Evolutionary conservation across 306 rosid genomes (phyloP).

Genomic region (Trichosanthes cucumerina): DNA sequence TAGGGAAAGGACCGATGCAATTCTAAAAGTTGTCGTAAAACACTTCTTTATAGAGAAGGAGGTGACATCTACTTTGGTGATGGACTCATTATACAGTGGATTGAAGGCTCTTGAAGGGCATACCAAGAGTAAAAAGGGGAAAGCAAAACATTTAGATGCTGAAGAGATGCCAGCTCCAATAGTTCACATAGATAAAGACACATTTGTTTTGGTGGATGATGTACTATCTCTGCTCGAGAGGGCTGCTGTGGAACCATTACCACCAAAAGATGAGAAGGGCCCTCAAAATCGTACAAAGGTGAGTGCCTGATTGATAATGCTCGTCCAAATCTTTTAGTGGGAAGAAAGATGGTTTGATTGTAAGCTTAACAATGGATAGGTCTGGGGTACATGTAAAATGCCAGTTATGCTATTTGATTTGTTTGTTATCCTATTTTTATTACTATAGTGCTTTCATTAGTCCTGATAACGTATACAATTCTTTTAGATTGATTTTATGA

Average conservation of each 20-base stretch:
- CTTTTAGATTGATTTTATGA: neutral
- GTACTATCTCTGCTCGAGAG: slow-evolving; percentile 77
- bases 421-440: neutral
- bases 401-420: neutral
- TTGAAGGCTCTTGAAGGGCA: slow-evolving; percentile 95
- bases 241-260: slow-evolving; percentile 91
- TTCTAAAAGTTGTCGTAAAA: slow-evolving; percentile 85
- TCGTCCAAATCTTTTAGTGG: neutral
- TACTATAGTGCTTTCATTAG: too few relatives aligned
- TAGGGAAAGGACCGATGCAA: slow-evolving; percentile 76
- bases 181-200: slow-evolving; percentile 74
- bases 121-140: slow-evolving; percentile 46
- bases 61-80: slow-evolving; percentile 93
- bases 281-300: slow-evolving; percentile 99
- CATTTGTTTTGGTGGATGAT: slow-evolving; percentile 88
- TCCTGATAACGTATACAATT: neutral
- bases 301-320: slow-evolving; percentile 16
- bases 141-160: slow-evolving; percentile 50
- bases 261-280: slow-evolving; percentile 99
- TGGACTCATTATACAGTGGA: slow-evolving; percentile 98
- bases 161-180: slow-evolving; percentile 94
- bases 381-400: neutral
- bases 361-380: neutral
- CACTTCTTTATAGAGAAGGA: slow-evolving; percentile 96
- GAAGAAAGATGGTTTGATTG: slow-evolving; percentile 1